Evolutionary conservation across 495 filamentous ascomycete genomes (phyloP).

Genomic region (Arthonia radiata): DNA sequence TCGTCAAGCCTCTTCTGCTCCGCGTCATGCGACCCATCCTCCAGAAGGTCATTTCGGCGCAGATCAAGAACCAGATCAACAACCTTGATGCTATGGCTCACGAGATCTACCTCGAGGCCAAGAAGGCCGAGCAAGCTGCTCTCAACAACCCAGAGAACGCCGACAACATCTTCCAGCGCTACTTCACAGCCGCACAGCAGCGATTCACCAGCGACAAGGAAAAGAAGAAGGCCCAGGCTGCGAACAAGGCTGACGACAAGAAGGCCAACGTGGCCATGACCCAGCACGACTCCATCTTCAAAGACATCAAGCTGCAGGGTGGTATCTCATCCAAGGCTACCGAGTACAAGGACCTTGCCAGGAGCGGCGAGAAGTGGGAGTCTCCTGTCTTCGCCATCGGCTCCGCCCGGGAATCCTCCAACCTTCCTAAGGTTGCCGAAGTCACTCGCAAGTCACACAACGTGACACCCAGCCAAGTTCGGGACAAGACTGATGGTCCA

Average conservation of each 20-base stretch:
- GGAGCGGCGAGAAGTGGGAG: constrained; percentile 82
- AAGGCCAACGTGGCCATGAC: constrained; percentile 75
- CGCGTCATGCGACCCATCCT: constrained; percentile 61
- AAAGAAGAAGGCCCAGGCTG: constrained; percentile 23
- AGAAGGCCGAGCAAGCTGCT: constrained; percentile 40
- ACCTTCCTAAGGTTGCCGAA: constrained; percentile 36
- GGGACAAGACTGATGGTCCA: constrained; percentile 3
- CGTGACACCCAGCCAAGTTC: constrained; percentile 16
- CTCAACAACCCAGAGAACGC: constrained; percentile 42
- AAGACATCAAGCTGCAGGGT: constrained; percentile 62
- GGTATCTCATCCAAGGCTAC: constrained; percentile 87
- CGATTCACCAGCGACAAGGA: constrained; percentile 47
- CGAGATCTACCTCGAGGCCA: constrained; percentile 58
- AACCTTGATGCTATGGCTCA: constrained; percentile 44
- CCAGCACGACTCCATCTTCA: constrained; percentile 75
- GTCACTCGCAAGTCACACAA: constrained; percentile 43
- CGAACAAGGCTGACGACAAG: constrained; percentile 37
- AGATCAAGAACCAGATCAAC: constrained; percentile 53
- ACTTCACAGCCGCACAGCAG: constrained; percentile 50
- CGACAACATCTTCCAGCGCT: constrained; percentile 70
- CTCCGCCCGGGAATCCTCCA: constrained; percentile 39
- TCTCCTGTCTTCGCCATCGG: constrained; percentile 85
- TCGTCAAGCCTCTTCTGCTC: constrained; percentile 76
- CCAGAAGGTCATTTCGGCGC: constrained; percentile 67
- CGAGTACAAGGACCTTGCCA: constrained; percentile 70